Base-by-base conservation (phyloP, 2,329 filamentous ascomycete species). In the Coniella lustricola region DNA sequence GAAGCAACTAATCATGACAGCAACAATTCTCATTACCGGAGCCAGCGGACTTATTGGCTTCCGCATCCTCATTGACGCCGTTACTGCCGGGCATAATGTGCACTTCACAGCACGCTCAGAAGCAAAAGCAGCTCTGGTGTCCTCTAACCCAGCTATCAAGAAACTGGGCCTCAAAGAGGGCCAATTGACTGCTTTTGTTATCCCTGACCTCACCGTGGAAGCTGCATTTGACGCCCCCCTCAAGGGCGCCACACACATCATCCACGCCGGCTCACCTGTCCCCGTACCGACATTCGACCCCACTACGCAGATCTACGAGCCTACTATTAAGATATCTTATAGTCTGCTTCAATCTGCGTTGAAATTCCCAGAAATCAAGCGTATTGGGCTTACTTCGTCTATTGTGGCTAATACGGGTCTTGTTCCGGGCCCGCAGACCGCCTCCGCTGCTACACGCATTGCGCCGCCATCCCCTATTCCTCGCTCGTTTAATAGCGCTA, bases 11-110 rank as follows among this genome's bases (percentile, higher is more conserved):
- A 29, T 29, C 25, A 54, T 55, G 51, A 10, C 53, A 35, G 17
- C 44, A 4, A 56, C 49, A 12, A 51, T 62, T 42, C 54, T 62
- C 22, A 56, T 61, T 31, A 62, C 60, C 1, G 60, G 60, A 1
- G 55, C 59, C 13, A 59, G 54, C 25, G 60, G 60, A 18, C 25
- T 61, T 13, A 55, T 62, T 33, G 60, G 60, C 21, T 62, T 63
- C 41, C 56, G 55, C 8, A 53, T 60, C 18, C 56, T 63, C 1
- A 52, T 61, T 4, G 51, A 39, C 4, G 55, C 56, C 43, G 52
- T 63, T 8, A 54, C 39, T 4, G 55, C 50, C 7, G 59, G 60
- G 13, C 50, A 61, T 21, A 57, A 50, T 9, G 59, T 62, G 3
- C 60, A 56, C 5, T 59, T 54, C 34, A 54, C 57, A 13, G 59